Conservation (phyloP, 805 yeast genomes). For the Lachancea sp. region DNA sequence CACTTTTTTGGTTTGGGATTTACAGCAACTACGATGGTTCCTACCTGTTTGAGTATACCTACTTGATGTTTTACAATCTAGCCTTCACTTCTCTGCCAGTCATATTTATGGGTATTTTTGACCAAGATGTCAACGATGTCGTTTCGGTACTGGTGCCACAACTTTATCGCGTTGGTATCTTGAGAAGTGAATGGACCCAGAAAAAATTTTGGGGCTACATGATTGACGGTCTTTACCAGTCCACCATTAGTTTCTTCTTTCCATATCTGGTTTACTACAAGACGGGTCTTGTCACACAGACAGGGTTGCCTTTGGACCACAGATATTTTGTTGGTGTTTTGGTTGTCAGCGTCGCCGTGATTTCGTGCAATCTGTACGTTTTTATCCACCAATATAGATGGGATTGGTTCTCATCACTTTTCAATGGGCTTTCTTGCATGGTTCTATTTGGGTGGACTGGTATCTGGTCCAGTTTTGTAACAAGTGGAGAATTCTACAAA, state of each 20-base stretch:
- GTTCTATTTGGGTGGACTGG: slow-evolving; percentile 74
- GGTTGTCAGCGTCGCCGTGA: slow-evolving; percentile 60
- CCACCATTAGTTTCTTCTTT: slow-evolving; percentile 64
- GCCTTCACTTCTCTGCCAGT: slow-evolving; percentile 80
- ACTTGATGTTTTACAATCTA: slow-evolving; percentile 72
- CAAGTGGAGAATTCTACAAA: slow-evolving; percentile 57
- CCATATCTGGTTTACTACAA: slow-evolving; percentile 52
- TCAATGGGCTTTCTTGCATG: slow-evolving; percentile 51
- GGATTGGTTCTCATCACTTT: slow-evolving; percentile 67
- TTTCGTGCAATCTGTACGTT: slow-evolving; percentile 61
- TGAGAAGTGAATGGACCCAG: slow-evolving; percentile 65
- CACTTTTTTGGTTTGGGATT: slow-evolving; percentile 76
- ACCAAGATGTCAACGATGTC: slow-evolving; percentile 70
- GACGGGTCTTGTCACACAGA: slow-evolving; percentile 40
- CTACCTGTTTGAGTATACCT: slow-evolving; percentile 71
- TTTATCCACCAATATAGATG: slow-evolving; percentile 66
- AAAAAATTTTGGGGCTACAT: slow-evolving; percentile 65
- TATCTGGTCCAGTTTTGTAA: slow-evolving; percentile 56
- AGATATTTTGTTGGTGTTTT: slow-evolving; percentile 65
- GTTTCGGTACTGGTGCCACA: slow-evolving; percentile 71
- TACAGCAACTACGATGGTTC: slow-evolving; percentile 73
- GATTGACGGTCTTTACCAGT: slow-evolving; percentile 73
- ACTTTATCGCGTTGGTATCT: slow-evolving; percentile 64
- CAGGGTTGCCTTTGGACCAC: slow-evolving; percentile 60
- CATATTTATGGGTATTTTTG: slow-evolving; percentile 70